These are phyloP conservation scores for Pleurotus pulmonarius DNA, from an alignment of 768 basidiomycete species.

Conservation along the genomic window DNA sequence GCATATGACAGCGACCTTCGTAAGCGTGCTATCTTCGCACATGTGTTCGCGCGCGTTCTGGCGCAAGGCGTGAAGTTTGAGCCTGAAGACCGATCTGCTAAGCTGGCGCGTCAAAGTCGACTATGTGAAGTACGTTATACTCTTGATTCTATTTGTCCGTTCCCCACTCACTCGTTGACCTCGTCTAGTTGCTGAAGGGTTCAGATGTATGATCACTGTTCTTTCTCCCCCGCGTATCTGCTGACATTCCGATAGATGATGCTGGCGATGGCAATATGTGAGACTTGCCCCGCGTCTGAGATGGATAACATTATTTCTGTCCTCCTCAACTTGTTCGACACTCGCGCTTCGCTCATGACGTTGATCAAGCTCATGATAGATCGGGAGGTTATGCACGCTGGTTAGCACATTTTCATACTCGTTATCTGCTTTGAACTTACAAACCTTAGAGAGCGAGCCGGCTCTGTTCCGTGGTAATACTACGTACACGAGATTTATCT, in stretches of 20 bases:
- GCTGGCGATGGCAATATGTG: conserved; percentile 82
- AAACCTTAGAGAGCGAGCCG: conserved; percentile 63
- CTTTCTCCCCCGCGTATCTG: background rate
- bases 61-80: conserved; percentile 78
- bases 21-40: conserved; percentile 77
- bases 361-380: conserved; percentile 85
- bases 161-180: background rate
- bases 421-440: background rate
- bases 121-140: conserved; percentile 51
- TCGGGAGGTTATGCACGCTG: conserved; percentile 73
- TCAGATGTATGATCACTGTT: conserved; percentile 51
- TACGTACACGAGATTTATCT: conserved; percentile 82
- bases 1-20: conserved; percentile 71
- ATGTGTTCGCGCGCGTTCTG: conserved; percentile 79
- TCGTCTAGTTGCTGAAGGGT: conserved; percentile 61
- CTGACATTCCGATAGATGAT: conserved; percentile 46
- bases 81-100: conserved; percentile 46
- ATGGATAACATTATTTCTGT: conserved; percentile 84
- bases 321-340: conserved; percentile 83
- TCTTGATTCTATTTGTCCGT: background rate
- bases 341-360: conserved; percentile 62
- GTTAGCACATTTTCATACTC: conserved; percentile 30
- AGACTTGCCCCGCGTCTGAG: conserved; percentile 75
- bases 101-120: conserved; percentile 45
- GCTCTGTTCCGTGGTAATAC: conserved; percentile 87